phyloP scores from a whole-genome alignment of 2,329 filamentous ascomycete species.

The Arthrobotrys sphaeroides region DNA sequence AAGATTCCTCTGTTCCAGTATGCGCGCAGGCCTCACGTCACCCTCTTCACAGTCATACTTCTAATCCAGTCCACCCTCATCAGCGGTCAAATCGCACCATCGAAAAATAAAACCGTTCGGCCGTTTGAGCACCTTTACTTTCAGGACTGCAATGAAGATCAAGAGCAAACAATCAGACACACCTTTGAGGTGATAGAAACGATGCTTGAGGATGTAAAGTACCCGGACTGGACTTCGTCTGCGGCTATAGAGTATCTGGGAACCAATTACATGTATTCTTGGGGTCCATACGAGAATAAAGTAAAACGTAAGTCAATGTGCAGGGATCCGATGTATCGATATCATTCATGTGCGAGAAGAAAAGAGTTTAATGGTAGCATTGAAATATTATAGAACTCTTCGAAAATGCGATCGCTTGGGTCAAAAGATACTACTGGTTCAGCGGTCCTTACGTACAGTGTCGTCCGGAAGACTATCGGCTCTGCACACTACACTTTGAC shows the following conservation, averaged over 20 bases:
- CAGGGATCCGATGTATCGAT: background rate
- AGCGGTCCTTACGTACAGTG: background rate
- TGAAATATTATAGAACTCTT: background rate
- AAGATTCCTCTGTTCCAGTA: no score
- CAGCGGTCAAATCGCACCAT: background rate
- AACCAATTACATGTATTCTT: background rate
- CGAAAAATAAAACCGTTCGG: background rate
- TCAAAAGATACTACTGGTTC: conserved; percentile 7
- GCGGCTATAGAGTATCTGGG: conserved; percentile 26
- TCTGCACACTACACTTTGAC: background rate
- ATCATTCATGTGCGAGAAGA: no score
- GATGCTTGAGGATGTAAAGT: background rate
- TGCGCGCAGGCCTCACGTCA: no score
- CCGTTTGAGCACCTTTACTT: background rate
- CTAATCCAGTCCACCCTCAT: background rate
- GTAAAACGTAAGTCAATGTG: background rate
- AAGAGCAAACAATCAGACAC: background rate
- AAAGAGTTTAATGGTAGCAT: background rate
- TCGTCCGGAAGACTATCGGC: background rate
- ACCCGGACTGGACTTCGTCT: background rate
- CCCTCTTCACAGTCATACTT: background rate
- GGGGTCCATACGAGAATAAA: background rate
- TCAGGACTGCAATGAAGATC: background rate
- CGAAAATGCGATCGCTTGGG: background rate
- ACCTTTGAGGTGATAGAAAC: background rate